Conservation (phyloP, 2,329 filamentous ascomycete species). For the Phyllosticta ampelicida region DNA sequence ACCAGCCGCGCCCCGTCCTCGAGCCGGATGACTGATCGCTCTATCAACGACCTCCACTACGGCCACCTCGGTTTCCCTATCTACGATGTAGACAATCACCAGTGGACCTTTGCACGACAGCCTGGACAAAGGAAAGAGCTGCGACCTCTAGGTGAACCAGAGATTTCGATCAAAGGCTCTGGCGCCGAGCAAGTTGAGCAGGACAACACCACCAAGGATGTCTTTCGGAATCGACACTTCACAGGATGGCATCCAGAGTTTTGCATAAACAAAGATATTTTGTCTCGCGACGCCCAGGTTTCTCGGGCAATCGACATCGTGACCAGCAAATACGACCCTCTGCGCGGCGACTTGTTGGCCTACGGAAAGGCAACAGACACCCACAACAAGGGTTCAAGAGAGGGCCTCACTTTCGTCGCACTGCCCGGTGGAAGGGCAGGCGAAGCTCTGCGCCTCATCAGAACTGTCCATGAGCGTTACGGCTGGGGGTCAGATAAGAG, state of each 20-base stretch:
- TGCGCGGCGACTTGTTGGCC: constrained; percentile 38
- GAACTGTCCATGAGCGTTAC: constrained; percentile 41
- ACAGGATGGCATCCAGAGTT: constrained; percentile 19
- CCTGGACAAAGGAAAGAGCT: constrained; percentile 16
- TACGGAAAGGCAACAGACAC: constrained; percentile 46
- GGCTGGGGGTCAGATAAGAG: constrained; percentile 43
- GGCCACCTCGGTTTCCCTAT: constrained; percentile 43
- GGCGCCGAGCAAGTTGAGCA: not conserved
- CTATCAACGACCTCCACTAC: constrained; percentile 38
- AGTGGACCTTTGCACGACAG: constrained; percentile 40
- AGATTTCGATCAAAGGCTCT: not conserved
- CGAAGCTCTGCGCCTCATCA: constrained; percentile 46
- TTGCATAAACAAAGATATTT: constrained; percentile 14
- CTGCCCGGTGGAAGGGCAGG: constrained; percentile 35
- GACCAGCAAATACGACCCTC: constrained; percentile 28
- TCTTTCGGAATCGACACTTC: constrained; percentile 8
- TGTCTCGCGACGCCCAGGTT: constrained; percentile 18
- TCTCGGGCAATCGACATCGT: constrained; percentile 24
- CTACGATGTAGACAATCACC: constrained; percentile 37
- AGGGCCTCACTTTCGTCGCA: constrained; percentile 20
- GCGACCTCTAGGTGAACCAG: not conserved
- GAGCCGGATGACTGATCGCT: constrained; percentile 48
- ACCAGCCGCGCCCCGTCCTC: constrained; percentile 10
- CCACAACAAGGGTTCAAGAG: constrained; percentile 17
- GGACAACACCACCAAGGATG: constrained; percentile 10